Evolutionary conservation across 768 basidiomycete species (phyloP), one percentile per base, ranked within the genome.

Genomic region (Pulveroboletus sp.): DNA sequence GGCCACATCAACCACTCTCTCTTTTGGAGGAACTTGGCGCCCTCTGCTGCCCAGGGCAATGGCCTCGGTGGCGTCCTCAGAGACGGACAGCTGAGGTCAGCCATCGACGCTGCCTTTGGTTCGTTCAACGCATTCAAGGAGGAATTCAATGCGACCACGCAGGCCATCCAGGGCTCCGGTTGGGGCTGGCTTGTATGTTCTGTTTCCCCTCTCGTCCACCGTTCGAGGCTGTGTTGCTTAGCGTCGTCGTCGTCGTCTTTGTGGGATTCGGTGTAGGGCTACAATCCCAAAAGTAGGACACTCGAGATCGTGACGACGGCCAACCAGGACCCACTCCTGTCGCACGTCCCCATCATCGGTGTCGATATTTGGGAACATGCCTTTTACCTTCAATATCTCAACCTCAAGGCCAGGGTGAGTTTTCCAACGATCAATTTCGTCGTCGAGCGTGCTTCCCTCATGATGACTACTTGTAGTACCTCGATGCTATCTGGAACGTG

Each of bases 311-410:
- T 80, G 44, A 94, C 96, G 38, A 98, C 96, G 30, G 68, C 92
- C 6, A 98, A 99, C 80, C 96, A 99, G 76, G 94, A 97, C 67
- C 94, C 93, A 51, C 78, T 94, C 43, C 71, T 91, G 57, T 67
- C 72, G 40, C 84, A 82, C 64, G 70, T 80, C 47, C 90, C 93
- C 47, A 79, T 96, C 73, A 88, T 94, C 59, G 92, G 93, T 39
- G 85, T 96, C 59, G 93, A 94, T 57, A 83, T 94, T 64, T 95
- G 93, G 93, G 92, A 95, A 72, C 93, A 94, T 64, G 90, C 92
- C 46, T 92, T 93, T 76, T 97, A 95, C 75, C 80, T 95, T 60
- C 92, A 97, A 69, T 97, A 97, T 74, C 81, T 87, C 71, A 96
- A 95, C 72, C 91, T 92, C 66, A 95, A 95, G 79, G 82, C 71